Percentiles rank a stretch among this genome's conserved stretches.
These are phyloP conservation scores for Zygosaccharomyces sapae DNA, from an alignment of 1,139 yeast genomes.

Conservation along the genomic window DNA sequence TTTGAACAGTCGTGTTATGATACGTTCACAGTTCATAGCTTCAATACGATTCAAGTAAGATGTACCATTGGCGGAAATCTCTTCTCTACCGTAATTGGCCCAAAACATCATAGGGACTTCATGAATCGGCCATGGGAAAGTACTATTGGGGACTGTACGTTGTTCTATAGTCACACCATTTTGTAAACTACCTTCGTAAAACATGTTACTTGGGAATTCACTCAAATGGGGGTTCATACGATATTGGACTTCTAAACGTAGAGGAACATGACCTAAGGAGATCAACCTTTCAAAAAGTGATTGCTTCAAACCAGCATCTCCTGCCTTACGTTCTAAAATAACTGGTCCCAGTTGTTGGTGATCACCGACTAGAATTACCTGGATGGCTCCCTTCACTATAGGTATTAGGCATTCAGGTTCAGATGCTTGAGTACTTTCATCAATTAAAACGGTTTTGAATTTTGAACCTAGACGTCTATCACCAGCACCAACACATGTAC, in stretches of 20 bases:
- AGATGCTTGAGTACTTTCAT: slow-evolving; percentile 90
- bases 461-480: slow-evolving; percentile 55
- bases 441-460: slow-evolving; percentile 78
- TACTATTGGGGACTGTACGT: slow-evolving; percentile 50
- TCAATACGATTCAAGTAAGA: slow-evolving; percentile 86
- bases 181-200: slow-evolving; percentile 87
- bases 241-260: slow-evolving; percentile 85
- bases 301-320: slow-evolving; percentile 79
- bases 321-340: slow-evolving; percentile 72
- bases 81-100: slow-evolving; percentile 88
- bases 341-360: slow-evolving; percentile 95
- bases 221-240: slow-evolving; percentile 91
- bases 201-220: slow-evolving; percentile 87
- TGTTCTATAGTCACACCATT: slow-evolving; percentile 83
- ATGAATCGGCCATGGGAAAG: slow-evolving; percentile 86
- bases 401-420: slow-evolving; percentile 92
- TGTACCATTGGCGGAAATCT: slow-evolving; percentile 75
- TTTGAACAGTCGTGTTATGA: slow-evolving; percentile 66
- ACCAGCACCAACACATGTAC: slow-evolving; percentile 93
- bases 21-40: slow-evolving; percentile 84
- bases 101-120: slow-evolving; percentile 92
- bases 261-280: slow-evolving; percentile 79
- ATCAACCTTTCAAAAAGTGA: slow-evolving; percentile 84
- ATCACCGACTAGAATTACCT: slow-evolving; percentile 87
- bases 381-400: slow-evolving; percentile 82